Conservation (phyloP, 2,329 filamentous ascomycete genomes). For the Colletotrichum abscissum region DNA sequence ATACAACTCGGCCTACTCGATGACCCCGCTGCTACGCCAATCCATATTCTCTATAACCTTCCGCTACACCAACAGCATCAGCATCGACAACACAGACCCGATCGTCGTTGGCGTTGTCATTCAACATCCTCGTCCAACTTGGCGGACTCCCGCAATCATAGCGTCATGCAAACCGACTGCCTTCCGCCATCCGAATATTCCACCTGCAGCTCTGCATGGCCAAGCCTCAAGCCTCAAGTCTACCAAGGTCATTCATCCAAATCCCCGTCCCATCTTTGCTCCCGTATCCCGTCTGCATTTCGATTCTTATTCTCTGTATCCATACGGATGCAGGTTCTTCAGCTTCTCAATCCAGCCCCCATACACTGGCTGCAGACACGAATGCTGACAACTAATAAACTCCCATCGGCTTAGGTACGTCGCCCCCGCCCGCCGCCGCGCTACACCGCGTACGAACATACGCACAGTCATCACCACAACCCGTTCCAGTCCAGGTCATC, state of each 20-base stretch:
- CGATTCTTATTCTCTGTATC: too few relatives aligned
- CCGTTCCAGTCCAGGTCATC: background rate
- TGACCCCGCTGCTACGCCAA: background rate
- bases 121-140: background rate
- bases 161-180: constrained; percentile 17
- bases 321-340: background rate
- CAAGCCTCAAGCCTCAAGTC: background rate
- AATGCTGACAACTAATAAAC: background rate
- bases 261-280: constrained; percentile 15
- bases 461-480: background rate
- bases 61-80: constrained; percentile 9
- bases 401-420: background rate
- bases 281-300: constrained; percentile 15
- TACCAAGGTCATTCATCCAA: background rate
- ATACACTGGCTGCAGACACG: background rate
- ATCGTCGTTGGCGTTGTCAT: constrained; percentile 10
- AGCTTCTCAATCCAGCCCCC: background rate
- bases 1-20: background rate
- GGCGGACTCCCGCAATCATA: constrained; percentile 28
- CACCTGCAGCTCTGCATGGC: background rate
- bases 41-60: background rate
- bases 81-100: constrained; percentile 22
- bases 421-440: background rate
- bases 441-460: background rate
- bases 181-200: constrained; percentile 22